Evolutionary conservation across 2,329 filamentous ascomycete genomes (phyloP), one percentile per base, ranked within the genome.

Genomic region (Zymoseptoria pseudotritici): DNA sequence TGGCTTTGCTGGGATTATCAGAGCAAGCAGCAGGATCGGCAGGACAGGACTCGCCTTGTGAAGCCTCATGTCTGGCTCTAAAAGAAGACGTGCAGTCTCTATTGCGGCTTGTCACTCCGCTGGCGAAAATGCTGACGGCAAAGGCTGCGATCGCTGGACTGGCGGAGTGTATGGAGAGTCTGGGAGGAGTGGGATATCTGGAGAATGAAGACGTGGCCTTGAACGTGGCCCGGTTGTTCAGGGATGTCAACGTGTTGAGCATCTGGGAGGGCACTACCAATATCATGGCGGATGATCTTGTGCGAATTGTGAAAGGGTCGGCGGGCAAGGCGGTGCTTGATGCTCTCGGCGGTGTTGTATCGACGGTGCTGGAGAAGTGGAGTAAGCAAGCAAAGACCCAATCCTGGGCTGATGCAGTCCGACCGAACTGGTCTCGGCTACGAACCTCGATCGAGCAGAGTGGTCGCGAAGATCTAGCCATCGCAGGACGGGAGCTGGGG

Each of bases 191-290:
- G 0, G 86, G 86, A 0, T 89, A 88, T 65, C 79, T 86, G 22
- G 78, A 85, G 67, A 87, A 81, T 57, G 77, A 81, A 60, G 82
- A 84, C 60, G 83, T 85, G 55, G 80, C 84, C 46, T 76, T 89
- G 59, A 91, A 90, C 67, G 75, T 90, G 3, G 81, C 86, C 0
- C 80, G 86, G 6, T 75, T 90, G 0, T 84, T 85, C 66, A 81
- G 88, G 7, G 87, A 90, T 66, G 83, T 80, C 1, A 74, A 78
- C 7, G 87, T 89, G 2, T 74, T 83, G 55, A 80, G 82, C 13
- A 89, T 90, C 54, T 89, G 86, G 85, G 86, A 89, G 71, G 86
- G 87, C 0, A 90, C 88, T 0, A 89, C 86, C 0, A 86, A 89
- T 66, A 85, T 91, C 5, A 77, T 91, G 58, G 83, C 83, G 4